Conservation (phyloP, 768 basidiomycete genomes). For the Rhodosporidiobolus odoratus region DNA sequence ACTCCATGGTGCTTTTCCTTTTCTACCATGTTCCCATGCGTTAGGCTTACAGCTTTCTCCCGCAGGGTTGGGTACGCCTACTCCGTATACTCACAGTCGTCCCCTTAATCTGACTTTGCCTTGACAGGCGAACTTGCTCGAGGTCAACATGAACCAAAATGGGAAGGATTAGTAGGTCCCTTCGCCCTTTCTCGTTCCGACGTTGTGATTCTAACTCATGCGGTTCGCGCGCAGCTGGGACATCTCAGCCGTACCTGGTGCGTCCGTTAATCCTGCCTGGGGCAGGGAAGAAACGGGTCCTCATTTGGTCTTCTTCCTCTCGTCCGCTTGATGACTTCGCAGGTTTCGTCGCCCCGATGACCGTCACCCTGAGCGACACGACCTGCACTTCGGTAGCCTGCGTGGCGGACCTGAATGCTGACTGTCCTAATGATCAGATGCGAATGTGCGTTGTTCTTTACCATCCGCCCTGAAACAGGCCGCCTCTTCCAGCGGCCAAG, state of each 20-base stretch:
- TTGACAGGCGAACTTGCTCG: conserved; percentile 2
- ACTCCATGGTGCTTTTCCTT: not conserved
- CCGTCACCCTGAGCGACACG: not conserved
- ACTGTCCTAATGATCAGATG: conserved; percentile 14
- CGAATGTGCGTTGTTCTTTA: not conserved
- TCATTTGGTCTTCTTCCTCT: not conserved
- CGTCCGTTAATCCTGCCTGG: too few species aligned
- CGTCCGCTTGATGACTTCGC: not conserved
- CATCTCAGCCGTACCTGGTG: conserved; percentile 7
- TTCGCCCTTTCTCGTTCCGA: not conserved
- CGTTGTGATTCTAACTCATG: not conserved
- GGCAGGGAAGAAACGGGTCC: too few species aligned
- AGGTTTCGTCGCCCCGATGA: conserved; percentile 17
- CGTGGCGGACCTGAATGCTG: conserved; percentile 6
- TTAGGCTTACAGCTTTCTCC: too few species aligned
- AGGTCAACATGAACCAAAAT: not conserved
- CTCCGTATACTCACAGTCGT: too few species aligned
- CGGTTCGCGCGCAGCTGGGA: not conserved
- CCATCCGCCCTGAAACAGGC: not conserved
- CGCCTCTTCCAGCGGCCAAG: too few species aligned
- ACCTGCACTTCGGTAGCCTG: conserved; percentile 1
- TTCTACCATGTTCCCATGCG: too few species aligned
- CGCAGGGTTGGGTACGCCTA: too few species aligned
- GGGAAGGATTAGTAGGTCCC: not conserved
- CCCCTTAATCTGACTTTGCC: too few species aligned